Evolutionary conservation across 257 asterid genomes (phyloP).

Genomic region (Hygrophila difformis): DNA sequence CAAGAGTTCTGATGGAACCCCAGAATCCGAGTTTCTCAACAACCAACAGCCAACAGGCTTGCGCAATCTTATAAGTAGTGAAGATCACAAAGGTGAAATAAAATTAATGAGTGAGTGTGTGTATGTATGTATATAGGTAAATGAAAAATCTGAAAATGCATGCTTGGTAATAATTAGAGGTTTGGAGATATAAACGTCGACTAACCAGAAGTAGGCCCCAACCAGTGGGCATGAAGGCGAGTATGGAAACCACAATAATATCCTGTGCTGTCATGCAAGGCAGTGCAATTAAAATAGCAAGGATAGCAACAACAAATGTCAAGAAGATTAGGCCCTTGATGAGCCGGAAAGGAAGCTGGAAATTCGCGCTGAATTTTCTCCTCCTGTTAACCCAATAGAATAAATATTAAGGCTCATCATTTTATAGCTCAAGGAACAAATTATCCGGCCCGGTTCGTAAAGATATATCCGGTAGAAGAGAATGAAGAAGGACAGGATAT

Average conservation of each 20-base stretch:
- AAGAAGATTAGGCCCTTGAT: slow-evolving; percentile 29
- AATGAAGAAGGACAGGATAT: too few species aligned
- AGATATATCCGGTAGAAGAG: too few species aligned
- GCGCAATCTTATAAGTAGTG: slow-evolving; percentile 28
- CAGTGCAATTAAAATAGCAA: slow-evolving; percentile 18
- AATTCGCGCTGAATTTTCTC: slow-evolving; percentile 34
- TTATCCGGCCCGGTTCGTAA: too few species aligned
- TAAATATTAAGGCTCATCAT: too few species aligned
- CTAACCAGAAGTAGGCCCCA: slow-evolving; percentile 39
- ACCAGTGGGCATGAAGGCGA: slow-evolving; percentile 43
- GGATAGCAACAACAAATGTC: slow-evolving; percentile 25
- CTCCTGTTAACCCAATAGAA: too few species aligned
- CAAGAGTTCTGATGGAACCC: slow-evolving; percentile 33
- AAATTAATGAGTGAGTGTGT: too few species aligned
- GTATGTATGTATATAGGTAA: too few species aligned
- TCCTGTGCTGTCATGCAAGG: slow-evolving; percentile 29
- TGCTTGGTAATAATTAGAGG: too few species aligned
- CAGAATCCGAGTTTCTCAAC: slow-evolving; percentile 32
- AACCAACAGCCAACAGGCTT: slow-evolving; percentile 35
- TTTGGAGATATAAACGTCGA: background rate
- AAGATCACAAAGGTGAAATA: too few species aligned
- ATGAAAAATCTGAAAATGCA: too few species aligned
- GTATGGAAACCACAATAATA: slow-evolving; percentile 29
- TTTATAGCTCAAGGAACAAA: too few species aligned
- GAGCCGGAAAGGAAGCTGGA: slow-evolving; percentile 32